phyloP scores from a whole-genome alignment of 257 asterid genomes.

The Pogostemon cablin region DNA sequence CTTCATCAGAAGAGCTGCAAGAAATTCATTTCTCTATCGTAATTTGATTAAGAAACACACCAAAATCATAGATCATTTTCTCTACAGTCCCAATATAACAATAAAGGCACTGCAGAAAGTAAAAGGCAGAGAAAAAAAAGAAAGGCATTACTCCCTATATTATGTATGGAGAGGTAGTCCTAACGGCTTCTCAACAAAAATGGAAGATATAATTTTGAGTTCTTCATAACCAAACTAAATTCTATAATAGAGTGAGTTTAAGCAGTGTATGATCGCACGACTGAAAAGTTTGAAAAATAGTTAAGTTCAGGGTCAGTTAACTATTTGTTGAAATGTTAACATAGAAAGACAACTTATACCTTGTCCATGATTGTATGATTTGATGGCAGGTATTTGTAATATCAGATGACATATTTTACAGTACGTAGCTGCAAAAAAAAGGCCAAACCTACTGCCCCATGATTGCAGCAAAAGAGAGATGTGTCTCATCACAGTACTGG shows the following conservation, averaged over 20 bases:
- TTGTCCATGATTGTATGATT: background rate
- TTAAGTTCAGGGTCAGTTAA: too few relatives aligned
- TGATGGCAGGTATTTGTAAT: background rate
- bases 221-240: too few relatives aligned
- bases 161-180: too few relatives aligned
- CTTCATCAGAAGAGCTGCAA: constrained; percentile 47
- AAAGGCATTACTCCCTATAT: background rate
- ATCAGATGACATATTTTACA: background rate
- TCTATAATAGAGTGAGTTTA: too few relatives aligned
- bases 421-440: background rate
- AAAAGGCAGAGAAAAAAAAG: background rate
- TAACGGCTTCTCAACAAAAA: too few relatives aligned
- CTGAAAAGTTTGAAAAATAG: too few relatives aligned
- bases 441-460: background rate
- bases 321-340: background rate
- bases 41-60: constrained; percentile 6
- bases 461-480: constrained; percentile 8
- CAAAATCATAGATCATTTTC: background rate
- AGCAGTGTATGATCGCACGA: too few relatives aligned
- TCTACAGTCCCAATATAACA: background rate
- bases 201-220: too few relatives aligned
- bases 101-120: background rate
- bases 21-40: constrained; percentile 21
- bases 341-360: background rate
- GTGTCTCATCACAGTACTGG: background rate